phyloP scores from a whole-genome alignment of 768 basidiomycete species.

The Melanogaster broomeanus region DNA sequence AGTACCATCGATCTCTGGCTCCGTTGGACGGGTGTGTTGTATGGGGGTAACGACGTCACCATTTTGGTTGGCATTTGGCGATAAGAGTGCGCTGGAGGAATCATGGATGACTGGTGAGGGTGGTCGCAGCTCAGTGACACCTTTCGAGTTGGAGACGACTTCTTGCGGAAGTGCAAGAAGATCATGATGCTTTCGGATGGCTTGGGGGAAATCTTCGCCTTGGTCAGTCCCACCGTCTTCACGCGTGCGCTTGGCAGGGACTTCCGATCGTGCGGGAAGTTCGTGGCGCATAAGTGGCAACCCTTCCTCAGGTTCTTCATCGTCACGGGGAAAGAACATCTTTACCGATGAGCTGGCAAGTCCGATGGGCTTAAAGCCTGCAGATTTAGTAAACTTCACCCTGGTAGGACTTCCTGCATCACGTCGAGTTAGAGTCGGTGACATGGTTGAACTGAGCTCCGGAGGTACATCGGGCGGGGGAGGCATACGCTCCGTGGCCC shows the following conservation, averaged over 20 bases:
- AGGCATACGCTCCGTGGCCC: constrained; percentile 34
- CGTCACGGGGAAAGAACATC: constrained; percentile 82
- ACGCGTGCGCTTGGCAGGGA: constrained; percentile 29
- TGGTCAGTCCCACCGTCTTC: constrained; percentile 21
- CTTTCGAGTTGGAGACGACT: constrained; percentile 3
- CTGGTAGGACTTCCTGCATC: constrained; percentile 20
- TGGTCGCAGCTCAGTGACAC: constrained; percentile 11
- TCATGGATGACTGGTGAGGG: constrained; percentile 21
- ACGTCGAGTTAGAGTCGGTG: constrained; percentile 14
- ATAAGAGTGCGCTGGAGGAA: constrained; percentile 16
- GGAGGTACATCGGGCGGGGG: constrained; percentile 29
- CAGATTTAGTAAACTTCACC: constrained; percentile 35
- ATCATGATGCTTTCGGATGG: constrained; percentile 1
- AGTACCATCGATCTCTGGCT: constrained; percentile 22
- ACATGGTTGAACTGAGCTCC: constrained; percentile 8
- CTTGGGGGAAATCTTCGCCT: constrained; percentile 17
- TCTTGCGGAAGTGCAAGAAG: constrained; percentile 12
- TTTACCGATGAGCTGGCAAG: constrained; percentile 57
- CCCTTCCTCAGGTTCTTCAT: constrained; percentile 53
- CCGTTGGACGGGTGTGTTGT: constrained; percentile 20
- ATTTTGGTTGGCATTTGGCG: constrained; percentile 23
- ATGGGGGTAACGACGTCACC: constrained; percentile 23
- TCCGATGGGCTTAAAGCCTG: constrained; percentile 71
- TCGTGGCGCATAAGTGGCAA: constrained; percentile 19
- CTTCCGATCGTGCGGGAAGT: constrained; percentile 19